These are phyloP conservation scores for Osmanthus fragrans DNA, from an alignment of 257 asterid species.

Conservation along the genomic window DNA sequence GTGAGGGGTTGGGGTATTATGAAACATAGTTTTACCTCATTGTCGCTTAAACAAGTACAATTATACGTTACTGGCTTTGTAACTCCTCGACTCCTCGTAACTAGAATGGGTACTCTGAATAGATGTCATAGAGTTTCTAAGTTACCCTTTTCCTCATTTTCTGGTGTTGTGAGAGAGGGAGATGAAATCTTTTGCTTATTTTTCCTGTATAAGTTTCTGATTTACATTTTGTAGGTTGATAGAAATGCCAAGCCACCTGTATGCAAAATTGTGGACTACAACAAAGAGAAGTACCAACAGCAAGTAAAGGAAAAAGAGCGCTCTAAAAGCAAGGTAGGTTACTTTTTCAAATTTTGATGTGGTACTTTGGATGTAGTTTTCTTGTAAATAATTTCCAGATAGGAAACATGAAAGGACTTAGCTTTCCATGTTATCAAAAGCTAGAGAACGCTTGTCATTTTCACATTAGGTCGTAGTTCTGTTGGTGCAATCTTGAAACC, in stretches of 20 bases:
- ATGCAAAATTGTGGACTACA: conserved; percentile 75
- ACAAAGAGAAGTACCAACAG: conserved; percentile 57
- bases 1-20: background rate
- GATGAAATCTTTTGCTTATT: conserved; percentile 20
- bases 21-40: background rate
- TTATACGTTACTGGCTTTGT: background rate
- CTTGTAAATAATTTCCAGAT: background rate
- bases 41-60: background rate
- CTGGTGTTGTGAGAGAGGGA: background rate
- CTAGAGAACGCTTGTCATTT: background rate
- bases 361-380: background rate
- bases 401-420: background rate
- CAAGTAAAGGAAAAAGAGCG: conserved; percentile 68
- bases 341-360: conserved; percentile 3
- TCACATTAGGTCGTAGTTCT: conserved; percentile 9
- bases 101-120: background rate
- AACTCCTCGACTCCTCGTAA: too few relatives aligned
- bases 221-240: conserved; percentile 58
- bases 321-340: conserved; percentile 55
- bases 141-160: background rate
- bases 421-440: background rate
- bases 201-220: conserved; percentile 18
- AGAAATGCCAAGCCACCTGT: conserved; percentile 65
- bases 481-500: background rate
- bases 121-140: background rate